Conservation (phyloP, 768 basidiomycete genomes). For the Suillus americanus region DNA sequence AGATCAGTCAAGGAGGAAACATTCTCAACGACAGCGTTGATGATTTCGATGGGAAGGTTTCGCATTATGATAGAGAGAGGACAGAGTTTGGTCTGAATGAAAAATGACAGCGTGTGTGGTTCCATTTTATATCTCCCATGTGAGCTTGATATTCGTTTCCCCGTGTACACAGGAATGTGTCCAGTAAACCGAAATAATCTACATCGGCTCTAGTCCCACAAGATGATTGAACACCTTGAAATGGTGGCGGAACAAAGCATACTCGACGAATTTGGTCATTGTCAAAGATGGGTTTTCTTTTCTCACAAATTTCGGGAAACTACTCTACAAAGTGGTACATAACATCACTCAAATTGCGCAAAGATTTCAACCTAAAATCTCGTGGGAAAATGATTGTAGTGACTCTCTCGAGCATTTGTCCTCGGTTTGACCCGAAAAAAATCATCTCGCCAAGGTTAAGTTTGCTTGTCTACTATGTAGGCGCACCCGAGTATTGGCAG, state of each 20-base stretch:
- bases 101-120: neutral
- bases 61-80: constrained; percentile 17
- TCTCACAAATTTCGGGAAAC: no score
- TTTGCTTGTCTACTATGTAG: no score
- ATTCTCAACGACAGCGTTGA: constrained; percentile 23
- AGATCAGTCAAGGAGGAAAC: constrained; percentile 26
- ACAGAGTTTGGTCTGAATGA: neutral
- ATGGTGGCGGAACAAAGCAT: neutral
- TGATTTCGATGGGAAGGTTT: constrained; percentile 27
- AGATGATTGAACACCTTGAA: neutral
- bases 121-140: neutral
- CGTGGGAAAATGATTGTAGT: no score
- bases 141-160: neutral
- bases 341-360: no score
- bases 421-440: no score
- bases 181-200: neutral
- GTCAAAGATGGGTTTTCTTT: neutral
- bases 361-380: no score
- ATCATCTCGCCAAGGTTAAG: no score
- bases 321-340: no score
- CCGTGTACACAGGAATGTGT: neutral
- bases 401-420: no score
- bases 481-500: no score
- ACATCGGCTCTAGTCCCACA: neutral
- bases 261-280: neutral